Evolutionary conservation across 441 rosid species (phyloP), one percentile per base, ranked within the genome.

Genomic region (Biscutella laevigata): DNA sequence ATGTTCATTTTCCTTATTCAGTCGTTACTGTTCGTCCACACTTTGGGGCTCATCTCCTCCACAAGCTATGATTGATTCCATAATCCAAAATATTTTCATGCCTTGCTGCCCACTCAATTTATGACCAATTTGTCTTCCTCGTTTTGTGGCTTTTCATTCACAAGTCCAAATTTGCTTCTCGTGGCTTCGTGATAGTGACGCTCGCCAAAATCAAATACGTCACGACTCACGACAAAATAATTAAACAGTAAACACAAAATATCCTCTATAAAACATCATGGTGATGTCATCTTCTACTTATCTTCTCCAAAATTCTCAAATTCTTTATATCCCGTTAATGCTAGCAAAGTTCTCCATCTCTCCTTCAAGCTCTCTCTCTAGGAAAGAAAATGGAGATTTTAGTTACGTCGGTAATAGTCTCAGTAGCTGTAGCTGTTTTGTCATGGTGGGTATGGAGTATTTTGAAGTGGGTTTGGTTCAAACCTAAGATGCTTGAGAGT

Each of bases 11-110:
- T 7, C 77, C 82, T 27, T 6, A 0, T 12, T 2, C 4, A 0
- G 4, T 36, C 30, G 0, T 67, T 6, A 69, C 70, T 3, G 8
- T 71, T 40, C 77, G 59, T 4, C 79, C 75, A 25, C 71, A 71
- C 2, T 62, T 45, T 25, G 82, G 79, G 2, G 74, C 68, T 27
- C 66, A 45, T 2, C 61, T 62, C 29, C 53, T 53, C 27, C 26
- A 62, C n/a, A 62, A 37, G 49, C 49, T 62, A 3, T 62, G 35
- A 24, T 27, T 9, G 28, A 26, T n/a, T n/a, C 25, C 13, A 22
- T 2, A 47, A 1, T 2, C 29, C 4, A 5, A n/a, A n/a, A n/a
- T n/a, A n/a, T n/a, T n/a, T n/a, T 5, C 30, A 6, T 34, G 21
- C 19, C 40, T 20, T 20, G 21, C 29, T 11, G 7, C 11, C 29